Base-by-base conservation (phyloP, 2,329 filamentous ascomycete genomes). In the Xylariaceae sp. region DNA sequence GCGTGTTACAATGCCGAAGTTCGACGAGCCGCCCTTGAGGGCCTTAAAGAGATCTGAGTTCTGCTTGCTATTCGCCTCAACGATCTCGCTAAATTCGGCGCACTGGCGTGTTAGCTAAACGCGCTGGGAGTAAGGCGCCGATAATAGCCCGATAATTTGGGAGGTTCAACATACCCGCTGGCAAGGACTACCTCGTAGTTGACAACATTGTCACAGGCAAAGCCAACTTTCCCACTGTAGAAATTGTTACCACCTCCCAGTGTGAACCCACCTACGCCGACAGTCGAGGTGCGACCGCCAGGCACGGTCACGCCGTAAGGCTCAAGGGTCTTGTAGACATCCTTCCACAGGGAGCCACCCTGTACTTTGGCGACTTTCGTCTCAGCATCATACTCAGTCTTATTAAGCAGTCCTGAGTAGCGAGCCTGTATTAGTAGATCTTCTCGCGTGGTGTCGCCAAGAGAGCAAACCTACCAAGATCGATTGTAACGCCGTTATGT, bases 11-110 rank as follows among this genome's bases (percentile, higher is more conserved):
- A 50, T 50, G 20, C 48, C 48, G 40, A 23, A 50, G 40, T 50
- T 50, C 20, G 40, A 29, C n/a, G 48, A 50, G 20, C 48, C 48
- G 19, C 48, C 48, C 41, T 50, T 50, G 40, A 50, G 40, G 40
- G 48, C 40, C n/a, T 44, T 42, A 14, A 7, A 44, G 20, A 50
- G 29, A 41, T 50, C 48, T 14, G 48, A 40, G 20, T 50, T 50
- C 48, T 50, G 37, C 20, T 50, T 43, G 48, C 32, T 37, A 16
- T 37, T 37, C 14, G 48, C 48, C 14, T 42, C 43, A 32, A 41
- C 40, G 37, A 41, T 50, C 16, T 21, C 32, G 14, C 46, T 48
- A 7, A n/a, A 46, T 37, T 14, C 32, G 32, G 23, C 4, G 23
- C 9, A 9, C 6, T 10, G 32, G 6, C 14, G 32, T 37, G 32